phyloP scores from a whole-genome alignment of 2,329 filamentous ascomycete genomes.

The Ramularia collo-cygni region DNA sequence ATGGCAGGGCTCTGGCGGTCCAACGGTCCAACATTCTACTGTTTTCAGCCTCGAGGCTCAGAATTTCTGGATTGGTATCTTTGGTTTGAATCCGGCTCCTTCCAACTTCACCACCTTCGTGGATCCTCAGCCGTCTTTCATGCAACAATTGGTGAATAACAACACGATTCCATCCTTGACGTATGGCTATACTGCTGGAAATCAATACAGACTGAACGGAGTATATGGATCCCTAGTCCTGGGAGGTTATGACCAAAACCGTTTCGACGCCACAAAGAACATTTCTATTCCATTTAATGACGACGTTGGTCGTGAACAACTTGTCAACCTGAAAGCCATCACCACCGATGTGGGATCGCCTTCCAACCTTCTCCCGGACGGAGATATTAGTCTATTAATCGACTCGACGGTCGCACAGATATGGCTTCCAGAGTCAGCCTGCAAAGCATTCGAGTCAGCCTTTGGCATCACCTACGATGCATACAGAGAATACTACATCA shows the following conservation, averaged over 20 bases:
- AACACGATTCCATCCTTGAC: conserved; percentile 30
- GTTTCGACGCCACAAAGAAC: conserved; percentile 30
- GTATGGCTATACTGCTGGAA: conserved; percentile 35
- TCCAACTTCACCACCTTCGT: conserved; percentile 31
- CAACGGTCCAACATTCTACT: conserved; percentile 25
- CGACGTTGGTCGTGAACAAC: conserved; percentile 29
- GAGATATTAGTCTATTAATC: conserved; percentile 43
- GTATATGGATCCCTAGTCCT: conserved; percentile 33
- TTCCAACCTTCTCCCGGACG: conserved; percentile 24
- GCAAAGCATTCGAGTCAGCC: conserved; percentile 30
- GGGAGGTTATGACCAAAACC: conserved; percentile 34
- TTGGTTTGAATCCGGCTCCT: conserved; percentile 31
- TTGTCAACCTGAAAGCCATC: conserved; percentile 29
- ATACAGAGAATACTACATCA: conserved; percentile 25
- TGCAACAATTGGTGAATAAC: conserved; percentile 27
- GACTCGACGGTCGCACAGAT: conserved; percentile 60
- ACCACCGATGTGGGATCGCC: conserved; percentile 19
- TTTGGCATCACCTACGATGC: conserved; percentile 31
- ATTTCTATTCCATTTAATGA: conserved; percentile 26
- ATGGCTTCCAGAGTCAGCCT: conserved; percentile 50
- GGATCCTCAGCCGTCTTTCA: conserved; percentile 30
- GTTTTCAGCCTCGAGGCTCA: conserved; percentile 24
- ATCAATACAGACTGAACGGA: conserved; percentile 29
- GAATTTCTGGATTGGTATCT: conserved; percentile 29
- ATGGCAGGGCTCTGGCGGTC: conserved; percentile 29